phyloP scores from a whole-genome alignment of 1,139 yeast species.

The Pichia sp. region DNA sequence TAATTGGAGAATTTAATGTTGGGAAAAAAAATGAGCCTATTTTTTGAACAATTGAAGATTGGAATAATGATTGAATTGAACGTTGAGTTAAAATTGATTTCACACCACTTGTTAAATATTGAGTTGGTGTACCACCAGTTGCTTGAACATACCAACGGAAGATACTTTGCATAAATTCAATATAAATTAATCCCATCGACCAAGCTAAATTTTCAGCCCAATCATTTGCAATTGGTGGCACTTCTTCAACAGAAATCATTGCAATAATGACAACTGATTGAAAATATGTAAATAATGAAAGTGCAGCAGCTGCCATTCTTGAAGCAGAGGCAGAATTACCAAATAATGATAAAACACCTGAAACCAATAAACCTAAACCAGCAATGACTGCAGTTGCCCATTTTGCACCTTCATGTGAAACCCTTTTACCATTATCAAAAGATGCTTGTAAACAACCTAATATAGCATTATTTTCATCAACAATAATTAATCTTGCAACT shows the following conservation, averaged over 20 bases:
- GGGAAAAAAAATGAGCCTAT: slow-evolving; percentile 5
- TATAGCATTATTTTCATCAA: slow-evolving; percentile 34
- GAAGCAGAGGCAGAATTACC: slow-evolving; percentile 79
- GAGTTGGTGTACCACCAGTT: slow-evolving; percentile 68
- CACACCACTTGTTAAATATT: slow-evolving; percentile 47
- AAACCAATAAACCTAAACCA: slow-evolving; percentile 65
- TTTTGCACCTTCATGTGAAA: slow-evolving; percentile 67
- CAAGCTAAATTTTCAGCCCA: slow-evolving; percentile 81
- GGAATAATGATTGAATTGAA: slow-evolving; percentile 35
- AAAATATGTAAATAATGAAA: slow-evolving; percentile 66
- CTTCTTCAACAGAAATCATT: slow-evolving; percentile 65
- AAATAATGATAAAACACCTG: slow-evolving; percentile 62
- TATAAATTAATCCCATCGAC: slow-evolving; percentile 76
- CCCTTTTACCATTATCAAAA: slow-evolving; percentile 68
- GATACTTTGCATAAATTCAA: slow-evolving; percentile 65
- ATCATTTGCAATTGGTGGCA: slow-evolving; percentile 74
- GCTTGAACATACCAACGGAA: slow-evolving; percentile 77
- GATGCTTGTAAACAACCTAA: slow-evolving; percentile 66
- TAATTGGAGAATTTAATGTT: neutral
- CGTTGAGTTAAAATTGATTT: slow-evolving; percentile 66
- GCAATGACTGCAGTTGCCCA: slow-evolving; percentile 83
- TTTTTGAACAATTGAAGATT: slow-evolving; percentile 15
- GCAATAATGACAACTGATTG: slow-evolving; percentile 69
- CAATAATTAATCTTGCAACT: slow-evolving; percentile 47
- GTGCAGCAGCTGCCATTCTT: slow-evolving; percentile 68